Evolutionary conservation across 1,284 basidiomycete species (phyloP).

Genomic region (Marasmius oreades): DNA sequence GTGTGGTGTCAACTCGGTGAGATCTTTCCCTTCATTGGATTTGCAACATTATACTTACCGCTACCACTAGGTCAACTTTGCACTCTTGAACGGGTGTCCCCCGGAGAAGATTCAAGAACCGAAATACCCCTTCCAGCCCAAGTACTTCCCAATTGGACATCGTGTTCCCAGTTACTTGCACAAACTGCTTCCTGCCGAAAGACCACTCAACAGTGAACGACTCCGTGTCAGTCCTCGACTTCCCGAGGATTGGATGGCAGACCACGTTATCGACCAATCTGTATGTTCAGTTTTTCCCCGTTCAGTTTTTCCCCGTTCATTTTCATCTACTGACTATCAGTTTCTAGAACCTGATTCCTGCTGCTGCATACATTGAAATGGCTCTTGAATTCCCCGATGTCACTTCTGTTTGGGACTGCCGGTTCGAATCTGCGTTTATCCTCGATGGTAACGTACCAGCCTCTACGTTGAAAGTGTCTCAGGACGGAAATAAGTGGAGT

Average conservation of each 20-base stretch:
- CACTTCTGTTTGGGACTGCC: conserved; percentile 1
- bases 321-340: not conserved
- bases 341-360: not conserved
- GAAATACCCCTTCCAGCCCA: conserved; percentile 1
- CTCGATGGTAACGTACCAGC: not conserved
- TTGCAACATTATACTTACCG: not conserved
- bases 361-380: conserved; percentile 4
- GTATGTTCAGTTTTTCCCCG: not conserved
- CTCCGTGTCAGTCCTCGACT: not conserved
- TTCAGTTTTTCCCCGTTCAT: no score
- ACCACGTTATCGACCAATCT: conserved; percentile 1
- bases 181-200: not conserved
- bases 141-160: not conserved
- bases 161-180: not conserved
- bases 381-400: conserved; percentile 3
- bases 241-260: conserved; percentile 1
- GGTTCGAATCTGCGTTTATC: conserved; percentile 1
- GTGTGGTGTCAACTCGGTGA: not conserved
- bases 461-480: not conserved
- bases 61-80: not conserved
- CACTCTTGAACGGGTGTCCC: not conserved
- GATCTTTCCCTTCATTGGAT: not conserved
- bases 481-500: not conserved
- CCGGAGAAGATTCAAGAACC: not conserved
- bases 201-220: conserved; percentile 2